Conservation (phyloP, 495 filamentous ascomycete species). For the Neurospora sp. region DNA sequence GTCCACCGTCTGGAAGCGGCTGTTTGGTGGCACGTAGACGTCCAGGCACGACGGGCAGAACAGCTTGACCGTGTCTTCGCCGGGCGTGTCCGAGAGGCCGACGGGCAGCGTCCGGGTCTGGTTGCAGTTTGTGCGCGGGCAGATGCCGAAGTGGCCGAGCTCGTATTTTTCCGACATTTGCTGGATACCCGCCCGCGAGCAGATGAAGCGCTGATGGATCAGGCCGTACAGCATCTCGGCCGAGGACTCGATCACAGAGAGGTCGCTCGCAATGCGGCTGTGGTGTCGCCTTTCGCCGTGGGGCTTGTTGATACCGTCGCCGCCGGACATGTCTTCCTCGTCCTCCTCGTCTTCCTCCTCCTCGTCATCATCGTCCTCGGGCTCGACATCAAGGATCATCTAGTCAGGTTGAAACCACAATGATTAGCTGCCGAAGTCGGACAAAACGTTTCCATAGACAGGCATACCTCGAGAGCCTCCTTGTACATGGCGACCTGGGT, state of each 20-base stretch:
- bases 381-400: conserved; percentile 98
- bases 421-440: conserved; percentile 10
- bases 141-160: conserved; percentile 85
- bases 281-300: conserved; percentile 62
- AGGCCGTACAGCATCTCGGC: conserved; percentile 96
- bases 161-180: conserved; percentile 99
- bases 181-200: conserved; percentile 90
- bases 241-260: conserved; percentile 90
- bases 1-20: conserved; percentile 94
- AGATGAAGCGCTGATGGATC: conserved; percentile 98
- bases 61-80: conserved; percentile 94
- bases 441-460: background rate
- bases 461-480: conserved; percentile 58
- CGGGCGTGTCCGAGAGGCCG: conserved; percentile 84
- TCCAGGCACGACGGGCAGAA: conserved; percentile 97
- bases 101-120: conserved; percentile 84
- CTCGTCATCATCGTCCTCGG: conserved; percentile 83
- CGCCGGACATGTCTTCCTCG: conserved; percentile 64
- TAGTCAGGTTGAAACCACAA: conserved; percentile 32
- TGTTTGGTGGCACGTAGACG: conserved; percentile 95
- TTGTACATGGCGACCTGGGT: conserved; percentile 98
- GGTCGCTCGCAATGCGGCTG: conserved; percentile 77
- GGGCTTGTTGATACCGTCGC: conserved; percentile 36
- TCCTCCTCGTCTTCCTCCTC: conserved; percentile 70
- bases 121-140: conserved; percentile 82